A percentile compares a stretch with the other conserved stretches of the same genome.
phyloP scores from a whole-genome alignment of 2,329 filamentous ascomycete species.

The Shiraia bambusicola region DNA sequence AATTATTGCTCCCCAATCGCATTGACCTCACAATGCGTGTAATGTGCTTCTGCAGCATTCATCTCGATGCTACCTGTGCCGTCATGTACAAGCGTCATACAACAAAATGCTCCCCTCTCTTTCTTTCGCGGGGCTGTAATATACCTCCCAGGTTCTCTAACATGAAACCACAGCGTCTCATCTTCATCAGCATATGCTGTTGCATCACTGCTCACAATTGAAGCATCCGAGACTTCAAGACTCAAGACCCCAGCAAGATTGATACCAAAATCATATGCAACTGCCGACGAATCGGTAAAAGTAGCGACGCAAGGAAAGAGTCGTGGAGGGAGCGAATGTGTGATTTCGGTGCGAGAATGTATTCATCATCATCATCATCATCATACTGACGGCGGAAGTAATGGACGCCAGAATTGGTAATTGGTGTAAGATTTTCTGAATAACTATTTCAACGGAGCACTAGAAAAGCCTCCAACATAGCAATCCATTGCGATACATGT shows the following conservation, averaged over 20 bases:
- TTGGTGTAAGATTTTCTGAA: slow-evolving; percentile 3
- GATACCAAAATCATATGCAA: slow-evolving; percentile 46
- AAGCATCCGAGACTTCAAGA: slow-evolving; percentile 38
- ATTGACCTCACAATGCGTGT: slow-evolving; percentile 47
- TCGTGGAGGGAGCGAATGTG: slow-evolving; percentile 23
- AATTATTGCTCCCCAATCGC: slow-evolving; percentile 35
- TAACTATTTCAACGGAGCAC: neutral
- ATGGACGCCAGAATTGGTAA: slow-evolving; percentile 1
- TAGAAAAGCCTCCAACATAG: neutral
- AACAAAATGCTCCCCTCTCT: slow-evolving; percentile 50
- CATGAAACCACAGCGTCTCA: slow-evolving; percentile 51
- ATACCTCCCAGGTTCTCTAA: slow-evolving; percentile 45
- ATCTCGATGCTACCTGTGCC: slow-evolving; percentile 46
- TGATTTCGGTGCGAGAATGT: slow-evolving; percentile 47
- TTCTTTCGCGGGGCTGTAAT: slow-evolving; percentile 46
- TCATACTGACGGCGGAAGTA: too few species aligned
- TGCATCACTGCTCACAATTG: slow-evolving; percentile 48
- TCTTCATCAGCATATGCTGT: slow-evolving; percentile 52
- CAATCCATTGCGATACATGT: neutral
- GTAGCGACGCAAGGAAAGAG: slow-evolving; percentile 23
- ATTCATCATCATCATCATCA: slow-evolving; percentile 40
- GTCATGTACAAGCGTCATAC: slow-evolving; percentile 50
- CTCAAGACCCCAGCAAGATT: slow-evolving; percentile 48
- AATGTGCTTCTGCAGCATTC: slow-evolving; percentile 43
- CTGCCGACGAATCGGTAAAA: slow-evolving; percentile 42